phyloP scores from a whole-genome alignment of 192 early-diverging fungal species.

The Coemansia sp. region DNA sequence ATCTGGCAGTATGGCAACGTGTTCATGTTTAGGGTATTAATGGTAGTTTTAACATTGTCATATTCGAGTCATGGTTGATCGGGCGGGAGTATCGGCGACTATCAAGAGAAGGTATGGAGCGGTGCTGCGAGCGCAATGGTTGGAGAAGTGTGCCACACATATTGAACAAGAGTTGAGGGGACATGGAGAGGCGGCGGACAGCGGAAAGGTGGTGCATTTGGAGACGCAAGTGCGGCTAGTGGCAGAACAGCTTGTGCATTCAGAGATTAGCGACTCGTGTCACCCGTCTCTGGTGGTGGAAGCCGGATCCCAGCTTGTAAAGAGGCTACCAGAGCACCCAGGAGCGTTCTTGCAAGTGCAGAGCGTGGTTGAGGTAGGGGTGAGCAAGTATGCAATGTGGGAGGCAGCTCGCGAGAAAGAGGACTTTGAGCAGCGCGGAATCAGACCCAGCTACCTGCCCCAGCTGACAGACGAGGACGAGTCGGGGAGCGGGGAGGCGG shows the following conservation, averaged over 20 bases:
- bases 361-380: conserved; percentile 45
- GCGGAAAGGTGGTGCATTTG: conserved; percentile 8
- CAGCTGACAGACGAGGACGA: conserved; percentile 14
- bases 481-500: conserved; percentile 12
- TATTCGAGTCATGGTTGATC: conserved; percentile 31
- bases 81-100: conserved; percentile 13
- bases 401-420: conserved; percentile 51
- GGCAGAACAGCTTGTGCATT: conserved; percentile 44
- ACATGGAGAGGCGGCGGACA: neutral
- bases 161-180: conserved; percentile 27
- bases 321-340: conserved; percentile 15
- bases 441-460: conserved; percentile 47
- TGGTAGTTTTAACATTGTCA: neutral
- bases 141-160: conserved; percentile 42
- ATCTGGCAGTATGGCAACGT: neutral
- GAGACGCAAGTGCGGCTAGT: conserved; percentile 44
- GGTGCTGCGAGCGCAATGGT: conserved; percentile 27
- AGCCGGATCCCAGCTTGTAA: neutral
- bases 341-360: conserved; percentile 47
- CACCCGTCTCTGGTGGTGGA: conserved; percentile 19
- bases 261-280: conserved; percentile 47
- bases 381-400: conserved; percentile 51
- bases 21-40: neutral
- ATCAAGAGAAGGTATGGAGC: conserved; percentile 35
- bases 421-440: conserved; percentile 50